Percentiles rank a stretch among this genome's conserved stretches.
Conservation (phyloP, 2,329 filamentous ascomycete species). For the Calonectria pauciramosa region DNA sequence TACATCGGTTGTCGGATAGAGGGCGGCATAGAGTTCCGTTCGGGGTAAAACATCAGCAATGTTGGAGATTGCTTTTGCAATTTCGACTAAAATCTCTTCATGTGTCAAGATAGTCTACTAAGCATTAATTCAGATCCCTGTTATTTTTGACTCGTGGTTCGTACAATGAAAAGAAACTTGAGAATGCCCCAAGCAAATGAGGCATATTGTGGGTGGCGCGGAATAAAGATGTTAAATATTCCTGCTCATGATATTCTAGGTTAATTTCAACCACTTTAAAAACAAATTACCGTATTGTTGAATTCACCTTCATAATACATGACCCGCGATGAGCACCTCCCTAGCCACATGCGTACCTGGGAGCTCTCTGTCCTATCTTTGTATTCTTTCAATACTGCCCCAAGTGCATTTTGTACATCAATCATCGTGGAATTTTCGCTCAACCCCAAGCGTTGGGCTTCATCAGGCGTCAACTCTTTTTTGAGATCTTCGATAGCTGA, state of each 20-base stretch:
- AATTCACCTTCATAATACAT: not conserved
- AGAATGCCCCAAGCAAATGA: not conserved
- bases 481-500: not conserved
- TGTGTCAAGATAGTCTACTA: not conserved
- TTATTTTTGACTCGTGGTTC: not conserved
- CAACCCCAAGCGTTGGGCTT: not conserved
- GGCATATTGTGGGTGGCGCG: not conserved
- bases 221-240: not conserved
- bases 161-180: not conserved
- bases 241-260: not conserved
- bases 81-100: not conserved
- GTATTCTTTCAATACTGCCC: not conserved
- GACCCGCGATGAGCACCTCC: not conserved
- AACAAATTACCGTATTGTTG: too few relatives aligned
- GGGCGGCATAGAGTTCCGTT: not conserved
- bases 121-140: not conserved
- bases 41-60: not conserved
- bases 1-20: not conserved
- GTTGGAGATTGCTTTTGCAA: not conserved
- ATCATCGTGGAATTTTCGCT: not conserved
- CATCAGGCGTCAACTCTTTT: not conserved
- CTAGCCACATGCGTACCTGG: not conserved
- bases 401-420: not conserved
- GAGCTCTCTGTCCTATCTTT: not conserved
- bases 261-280: not conserved